Evolutionary conservation across 306 rosid species (phyloP).

Genomic region (Lathyrus tuberosus): DNA sequence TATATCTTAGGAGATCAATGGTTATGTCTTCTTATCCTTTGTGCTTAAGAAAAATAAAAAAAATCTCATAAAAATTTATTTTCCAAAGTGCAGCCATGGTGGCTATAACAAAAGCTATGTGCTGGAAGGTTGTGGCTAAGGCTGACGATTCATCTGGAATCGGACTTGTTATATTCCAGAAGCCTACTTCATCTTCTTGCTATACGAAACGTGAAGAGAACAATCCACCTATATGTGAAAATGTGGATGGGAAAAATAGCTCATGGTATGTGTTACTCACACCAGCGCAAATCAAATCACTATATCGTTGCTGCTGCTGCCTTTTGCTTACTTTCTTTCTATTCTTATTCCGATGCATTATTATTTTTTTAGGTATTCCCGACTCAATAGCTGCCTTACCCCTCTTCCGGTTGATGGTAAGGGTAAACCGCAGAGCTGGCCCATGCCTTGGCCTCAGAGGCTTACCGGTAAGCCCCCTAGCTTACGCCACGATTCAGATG

Average conservation of each 20-base stretch:
- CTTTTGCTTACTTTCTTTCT: conserved; percentile 1
- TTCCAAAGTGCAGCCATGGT: conserved; percentile 67
- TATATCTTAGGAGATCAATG: conserved; percentile 19
- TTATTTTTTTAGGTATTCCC: conserved; percentile 63
- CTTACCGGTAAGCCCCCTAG: conserved; percentile 74
- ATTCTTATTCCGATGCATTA: conserved; percentile 41
- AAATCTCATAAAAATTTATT: background rate
- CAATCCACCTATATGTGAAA: conserved; percentile 69
- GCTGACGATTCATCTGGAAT: conserved; percentile 69
- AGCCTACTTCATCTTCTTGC: conserved; percentile 77
- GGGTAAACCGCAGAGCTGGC: conserved; percentile 70
- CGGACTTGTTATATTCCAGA: conserved; percentile 92
- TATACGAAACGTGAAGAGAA: conserved; percentile 58
- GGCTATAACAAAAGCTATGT: conserved; percentile 68
- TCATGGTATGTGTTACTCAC: conserved; percentile 61
- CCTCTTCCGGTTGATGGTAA: conserved; percentile 61
- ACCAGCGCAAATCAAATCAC: background rate
- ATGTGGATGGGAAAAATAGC: conserved; percentile 53
- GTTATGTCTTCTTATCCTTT: conserved; percentile 6
- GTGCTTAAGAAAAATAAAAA: background rate
- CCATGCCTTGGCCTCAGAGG: conserved; percentile 84
- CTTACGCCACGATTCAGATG: conserved; percentile 52
- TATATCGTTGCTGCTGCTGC: background rate
- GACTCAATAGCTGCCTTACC: conserved; percentile 63
- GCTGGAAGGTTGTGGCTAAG: conserved; percentile 85